Evolutionary conservation across 805 yeast genomes (phyloP).

Genomic region (Grigorovia jiainica): DNA sequence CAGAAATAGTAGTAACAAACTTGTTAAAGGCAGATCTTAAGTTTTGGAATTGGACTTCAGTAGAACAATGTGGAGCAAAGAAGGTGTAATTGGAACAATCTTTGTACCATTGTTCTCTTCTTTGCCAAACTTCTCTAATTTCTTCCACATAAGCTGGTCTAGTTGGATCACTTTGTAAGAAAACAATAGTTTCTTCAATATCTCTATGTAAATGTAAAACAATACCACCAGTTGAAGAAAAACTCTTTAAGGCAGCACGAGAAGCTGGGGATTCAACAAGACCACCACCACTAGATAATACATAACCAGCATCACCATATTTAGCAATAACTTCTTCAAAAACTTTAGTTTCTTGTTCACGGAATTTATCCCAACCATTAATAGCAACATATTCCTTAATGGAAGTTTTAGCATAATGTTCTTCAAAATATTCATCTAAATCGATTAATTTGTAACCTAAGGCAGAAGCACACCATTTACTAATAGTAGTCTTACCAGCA

Average conservation of each 20-base stretch:
- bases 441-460: slow-evolving; percentile 65
- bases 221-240: slow-evolving; percentile 52
- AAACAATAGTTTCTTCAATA: slow-evolving; percentile 65
- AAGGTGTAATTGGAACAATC: slow-evolving; percentile 73
- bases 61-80: slow-evolving; percentile 64
- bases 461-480: slow-evolving; percentile 65
- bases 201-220: slow-evolving; percentile 89
- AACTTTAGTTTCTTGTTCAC: slow-evolving; percentile 53
- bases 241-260: slow-evolving; percentile 51
- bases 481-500: slow-evolving; percentile 86
- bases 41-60: slow-evolving; percentile 42
- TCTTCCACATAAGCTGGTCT: slow-evolving; percentile 85
- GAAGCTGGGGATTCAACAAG: slow-evolving; percentile 71
- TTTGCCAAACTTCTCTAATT: slow-evolving; percentile 70
- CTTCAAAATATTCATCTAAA: slow-evolving; percentile 64
- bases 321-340: slow-evolving; percentile 36
- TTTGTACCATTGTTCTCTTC: slow-evolving; percentile 70
- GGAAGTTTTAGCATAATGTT: slow-evolving; percentile 32
- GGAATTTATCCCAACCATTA: slow-evolving; percentile 83
- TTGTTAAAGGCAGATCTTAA: slow-evolving; percentile 50
- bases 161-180: slow-evolving; percentile 65
- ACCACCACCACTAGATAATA: slow-evolving; percentile 95
- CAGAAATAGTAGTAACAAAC: slow-evolving; percentile 55
- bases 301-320: slow-evolving; percentile 41
- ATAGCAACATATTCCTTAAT: slow-evolving; percentile 53